phyloP scores from a whole-genome alignment of 1,284 basidiomycete species.

The Ceratobasidium theobromae region DNA sequence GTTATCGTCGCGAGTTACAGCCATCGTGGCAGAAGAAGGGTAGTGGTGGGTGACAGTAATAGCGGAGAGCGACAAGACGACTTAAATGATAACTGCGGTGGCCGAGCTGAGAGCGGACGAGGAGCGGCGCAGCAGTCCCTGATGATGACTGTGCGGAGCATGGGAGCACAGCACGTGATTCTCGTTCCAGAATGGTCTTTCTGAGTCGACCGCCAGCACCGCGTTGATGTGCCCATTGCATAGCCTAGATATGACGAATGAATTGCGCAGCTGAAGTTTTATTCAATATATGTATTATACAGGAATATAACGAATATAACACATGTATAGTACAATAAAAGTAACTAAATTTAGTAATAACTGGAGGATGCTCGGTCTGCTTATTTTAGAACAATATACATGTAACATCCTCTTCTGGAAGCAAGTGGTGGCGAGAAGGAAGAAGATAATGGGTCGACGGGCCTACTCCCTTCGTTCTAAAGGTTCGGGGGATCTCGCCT shows the following conservation, averaged over 20 bases:
- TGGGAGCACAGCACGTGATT: neutral
- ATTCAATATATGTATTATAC: conserved; percentile 6
- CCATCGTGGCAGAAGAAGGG: neutral
- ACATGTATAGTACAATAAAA: neutral
- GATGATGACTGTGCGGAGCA: neutral
- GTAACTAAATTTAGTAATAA: neutral
- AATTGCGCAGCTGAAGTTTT: neutral
- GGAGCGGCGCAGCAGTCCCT: neutral
- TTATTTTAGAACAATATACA: neutral
- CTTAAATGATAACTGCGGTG: conserved; percentile 5
- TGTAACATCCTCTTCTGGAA: neutral
- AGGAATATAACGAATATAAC: conserved; percentile 8
- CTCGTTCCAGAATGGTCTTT: neutral
- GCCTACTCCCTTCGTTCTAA: neutral
- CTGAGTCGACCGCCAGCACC: no score
- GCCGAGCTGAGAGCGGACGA: neutral
- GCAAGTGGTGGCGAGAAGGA: neutral
- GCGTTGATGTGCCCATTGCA: no score
- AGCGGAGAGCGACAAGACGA: neutral
- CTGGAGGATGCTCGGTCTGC: neutral
- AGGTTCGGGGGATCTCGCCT: conserved; percentile 12
- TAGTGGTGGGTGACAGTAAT: neutral
- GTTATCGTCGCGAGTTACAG: conserved; percentile 29
- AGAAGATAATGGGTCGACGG: neutral
- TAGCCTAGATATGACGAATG: no score